These are phyloP conservation scores for Trichoderma gamsii DNA, from an alignment of 495 filamentous ascomycete species.

Conservation along the genomic window DNA sequence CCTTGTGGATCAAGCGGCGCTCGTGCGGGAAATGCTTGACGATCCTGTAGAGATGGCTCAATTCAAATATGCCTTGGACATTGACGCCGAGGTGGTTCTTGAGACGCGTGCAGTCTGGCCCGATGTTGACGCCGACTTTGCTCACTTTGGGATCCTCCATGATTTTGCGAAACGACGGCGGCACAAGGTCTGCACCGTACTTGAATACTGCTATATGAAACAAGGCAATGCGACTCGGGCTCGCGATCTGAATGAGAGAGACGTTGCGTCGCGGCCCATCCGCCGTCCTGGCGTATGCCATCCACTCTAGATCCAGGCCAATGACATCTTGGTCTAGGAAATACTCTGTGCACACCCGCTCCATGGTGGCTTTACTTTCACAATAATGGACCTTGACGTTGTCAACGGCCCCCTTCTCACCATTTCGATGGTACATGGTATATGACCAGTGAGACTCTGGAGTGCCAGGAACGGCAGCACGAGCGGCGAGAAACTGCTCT, in stretches of 20 bases:
- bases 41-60: slow-evolving; percentile 73
- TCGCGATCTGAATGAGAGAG: slow-evolving; percentile 75
- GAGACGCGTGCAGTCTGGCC: slow-evolving; percentile 66
- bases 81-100: slow-evolving; percentile 58
- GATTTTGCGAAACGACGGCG: slow-evolving; percentile 61
- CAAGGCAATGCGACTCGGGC: slow-evolving; percentile 67
- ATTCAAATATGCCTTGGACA: slow-evolving; percentile 62
- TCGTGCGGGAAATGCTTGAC: slow-evolving; percentile 53
- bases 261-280: slow-evolving; percentile 57
- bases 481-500: slow-evolving; percentile 38
- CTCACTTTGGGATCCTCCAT: slow-evolving; percentile 63
- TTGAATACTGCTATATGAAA: slow-evolving; percentile 69
- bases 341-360: slow-evolving; percentile 55
- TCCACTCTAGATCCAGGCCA: slow-evolving; percentile 88
- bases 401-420: slow-evolving; percentile 28
- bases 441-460: slow-evolving; percentile 61
- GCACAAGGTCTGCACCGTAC: slow-evolving; percentile 49
- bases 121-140: slow-evolving; percentile 74
- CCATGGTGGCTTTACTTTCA: slow-evolving; percentile 55
- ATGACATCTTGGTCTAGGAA: slow-evolving; percentile 65
- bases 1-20: slow-evolving; percentile 55
- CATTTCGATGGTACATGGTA: slow-evolving; percentile 50
- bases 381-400: slow-evolving; percentile 71
- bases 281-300: slow-evolving; percentile 37
- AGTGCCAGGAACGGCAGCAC: slow-evolving; percentile 32